phyloP scores from a whole-genome alignment of 768 basidiomycete species.

The Tulasnella sp. region DNA sequence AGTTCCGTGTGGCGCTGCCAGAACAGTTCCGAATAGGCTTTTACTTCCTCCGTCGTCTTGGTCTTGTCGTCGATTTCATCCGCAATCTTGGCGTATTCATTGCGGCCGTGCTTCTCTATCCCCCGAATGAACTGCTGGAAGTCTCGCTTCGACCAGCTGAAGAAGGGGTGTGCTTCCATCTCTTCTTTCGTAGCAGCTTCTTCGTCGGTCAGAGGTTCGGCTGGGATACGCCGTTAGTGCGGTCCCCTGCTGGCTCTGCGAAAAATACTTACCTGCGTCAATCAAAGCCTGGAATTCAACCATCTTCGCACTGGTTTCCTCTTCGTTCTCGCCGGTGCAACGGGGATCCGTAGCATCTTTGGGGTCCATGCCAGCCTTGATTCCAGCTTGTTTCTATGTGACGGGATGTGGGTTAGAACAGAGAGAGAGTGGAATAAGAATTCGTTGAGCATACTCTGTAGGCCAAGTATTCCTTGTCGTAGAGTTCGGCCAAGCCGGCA shows the following conservation, averaged over 20 bases:
- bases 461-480: slow-evolving; percentile 83
- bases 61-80: slow-evolving; percentile 85
- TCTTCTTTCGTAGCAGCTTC: slow-evolving; percentile 81
- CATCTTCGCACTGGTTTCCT: slow-evolving; percentile 68
- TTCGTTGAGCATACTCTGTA: slow-evolving; percentile 59
- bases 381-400: slow-evolving; percentile 11
- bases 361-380: slow-evolving; percentile 31
- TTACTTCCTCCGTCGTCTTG: slow-evolving; percentile 77
- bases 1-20: slow-evolving; percentile 88
- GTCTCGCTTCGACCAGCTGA: slow-evolving; percentile 89
- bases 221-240: slow-evolving; percentile 47
- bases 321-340: slow-evolving; percentile 75
- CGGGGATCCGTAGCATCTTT: slow-evolving; percentile 14
- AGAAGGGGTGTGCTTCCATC: slow-evolving; percentile 76
- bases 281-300: slow-evolving; percentile 51
- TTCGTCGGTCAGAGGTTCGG: slow-evolving; percentile 88
- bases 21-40: slow-evolving; percentile 79
- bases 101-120: slow-evolving; percentile 68
- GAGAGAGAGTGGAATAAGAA: background rate
- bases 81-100: slow-evolving; percentile 56
- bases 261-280: slow-evolving; percentile 64
- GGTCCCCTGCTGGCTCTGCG: background rate
- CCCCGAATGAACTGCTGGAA: slow-evolving; percentile 89
- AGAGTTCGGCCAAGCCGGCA: slow-evolving; percentile 72
- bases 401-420: background rate